A percentile compares a stretch with the other conserved stretches of the same genome.
These are phyloP conservation scores for Trichoderma lentiforme DNA, from an alignment of 2,329 filamentous ascomycete species.

Conservation along the genomic window DNA sequence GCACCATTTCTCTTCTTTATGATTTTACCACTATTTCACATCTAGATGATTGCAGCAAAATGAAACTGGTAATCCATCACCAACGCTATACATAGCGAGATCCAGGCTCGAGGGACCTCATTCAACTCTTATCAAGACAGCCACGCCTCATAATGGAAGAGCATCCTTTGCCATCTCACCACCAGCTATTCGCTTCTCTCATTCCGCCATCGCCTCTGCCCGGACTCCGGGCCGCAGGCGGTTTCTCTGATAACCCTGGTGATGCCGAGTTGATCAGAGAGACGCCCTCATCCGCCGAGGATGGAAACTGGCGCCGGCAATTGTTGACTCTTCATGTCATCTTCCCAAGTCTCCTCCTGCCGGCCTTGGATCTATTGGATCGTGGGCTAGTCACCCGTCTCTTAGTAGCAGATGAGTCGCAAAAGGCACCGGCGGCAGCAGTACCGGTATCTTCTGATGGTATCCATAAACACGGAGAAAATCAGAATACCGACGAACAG, in stretches of 20 bases:
- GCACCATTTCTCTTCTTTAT: background rate
- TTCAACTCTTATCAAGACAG: background rate
- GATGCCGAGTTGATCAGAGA: background rate
- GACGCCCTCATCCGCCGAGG: background rate
- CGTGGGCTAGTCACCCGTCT: constrained; percentile 65
- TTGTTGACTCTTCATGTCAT: constrained; percentile 82
- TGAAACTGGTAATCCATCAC: background rate
- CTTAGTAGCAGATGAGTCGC: background rate
- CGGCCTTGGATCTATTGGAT: constrained; percentile 85
- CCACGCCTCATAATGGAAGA: constrained; percentile 9
- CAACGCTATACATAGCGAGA: background rate
- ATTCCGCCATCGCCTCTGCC: constrained; percentile 38
- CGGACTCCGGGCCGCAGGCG: no score
- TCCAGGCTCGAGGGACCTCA: background rate
- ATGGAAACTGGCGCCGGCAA: constrained; percentile 45
- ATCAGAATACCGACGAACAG: background rate
- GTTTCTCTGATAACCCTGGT: background rate
- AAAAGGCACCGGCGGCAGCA: background rate
- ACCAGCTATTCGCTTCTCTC: constrained; percentile 48
- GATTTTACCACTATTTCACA: background rate
- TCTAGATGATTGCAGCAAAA: background rate
- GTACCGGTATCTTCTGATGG: background rate
- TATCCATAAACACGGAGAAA: background rate
- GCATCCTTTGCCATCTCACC: constrained; percentile 34
- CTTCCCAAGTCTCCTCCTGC: constrained; percentile 76